Evolutionary conservation across 495 filamentous ascomycete species (phyloP).

Genomic region (Aspergillus asperescens): DNA sequence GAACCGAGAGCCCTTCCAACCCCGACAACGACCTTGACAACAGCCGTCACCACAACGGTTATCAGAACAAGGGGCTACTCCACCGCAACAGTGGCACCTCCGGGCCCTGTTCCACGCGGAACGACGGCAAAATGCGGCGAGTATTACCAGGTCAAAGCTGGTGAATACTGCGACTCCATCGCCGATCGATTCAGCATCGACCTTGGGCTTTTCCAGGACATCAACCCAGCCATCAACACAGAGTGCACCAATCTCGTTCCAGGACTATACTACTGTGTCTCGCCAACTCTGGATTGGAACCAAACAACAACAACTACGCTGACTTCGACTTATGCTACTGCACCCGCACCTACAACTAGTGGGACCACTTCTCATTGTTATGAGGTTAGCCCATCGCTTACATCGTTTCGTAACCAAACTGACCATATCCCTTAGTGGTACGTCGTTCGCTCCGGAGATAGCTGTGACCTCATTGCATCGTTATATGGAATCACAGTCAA

Average conservation of each 20-base stretch:
- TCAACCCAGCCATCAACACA: slow-evolving; percentile 9
- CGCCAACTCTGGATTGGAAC: slow-evolving; percentile 8
- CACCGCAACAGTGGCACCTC: slow-evolving; percentile 1
- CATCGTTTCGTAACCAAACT: too few species aligned
- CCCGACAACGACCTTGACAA: neutral
- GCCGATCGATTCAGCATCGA: slow-evolving; percentile 2
- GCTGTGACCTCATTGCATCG: neutral
- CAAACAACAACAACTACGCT: slow-evolving; percentile 1
- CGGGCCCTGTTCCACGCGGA: neutral
- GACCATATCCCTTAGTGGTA: slow-evolving; percentile 5
- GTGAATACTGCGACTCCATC: slow-evolving; percentile 12
- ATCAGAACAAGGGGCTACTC: neutral
- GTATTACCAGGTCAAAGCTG: slow-evolving; percentile 6
- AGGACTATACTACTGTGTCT: slow-evolving; percentile 10
- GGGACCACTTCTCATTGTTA: slow-evolving; percentile 5
- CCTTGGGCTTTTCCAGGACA: slow-evolving; percentile 6
- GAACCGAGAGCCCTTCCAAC: neutral
- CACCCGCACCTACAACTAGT: slow-evolving; percentile 8
- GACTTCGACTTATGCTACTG: neutral
- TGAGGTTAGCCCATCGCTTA: neutral
- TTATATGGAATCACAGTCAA: neutral
- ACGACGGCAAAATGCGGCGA: slow-evolving; percentile 4
- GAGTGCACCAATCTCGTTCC: slow-evolving; percentile 14
- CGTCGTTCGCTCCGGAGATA: slow-evolving; percentile 10
- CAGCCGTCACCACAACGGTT: neutral